Conservation (phyloP, 2,329 filamentous ascomycete species). For the Fusarium drepaniforme region DNA sequence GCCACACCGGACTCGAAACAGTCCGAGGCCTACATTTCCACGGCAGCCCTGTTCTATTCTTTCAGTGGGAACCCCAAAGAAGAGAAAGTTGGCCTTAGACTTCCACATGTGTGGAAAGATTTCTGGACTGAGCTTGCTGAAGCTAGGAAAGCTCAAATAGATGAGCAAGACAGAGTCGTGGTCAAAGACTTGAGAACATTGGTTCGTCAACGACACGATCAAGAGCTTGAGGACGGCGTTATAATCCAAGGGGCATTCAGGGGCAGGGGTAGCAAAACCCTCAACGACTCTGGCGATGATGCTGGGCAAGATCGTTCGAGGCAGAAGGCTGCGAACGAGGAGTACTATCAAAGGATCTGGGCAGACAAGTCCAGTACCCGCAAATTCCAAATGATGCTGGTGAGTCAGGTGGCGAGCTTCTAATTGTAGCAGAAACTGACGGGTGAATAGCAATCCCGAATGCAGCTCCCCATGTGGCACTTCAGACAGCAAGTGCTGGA, state of each 20-base stretch:
- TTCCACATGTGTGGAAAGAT: slow-evolving; percentile 86
- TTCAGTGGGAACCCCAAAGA: slow-evolving; percentile 85
- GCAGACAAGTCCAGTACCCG: slow-evolving; percentile 65
- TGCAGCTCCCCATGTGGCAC: slow-evolving; percentile 89
- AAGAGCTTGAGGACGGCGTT: slow-evolving; percentile 79
- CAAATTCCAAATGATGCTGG: slow-evolving; percentile 84
- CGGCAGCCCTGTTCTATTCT: slow-evolving; percentile 83
- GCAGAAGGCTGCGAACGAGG: slow-evolving; percentile 54
- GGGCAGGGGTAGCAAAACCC: slow-evolving; percentile 63
- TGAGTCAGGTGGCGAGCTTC: slow-evolving; percentile 47
- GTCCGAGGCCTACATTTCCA: slow-evolving; percentile 89
- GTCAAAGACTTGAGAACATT: slow-evolving; percentile 78
- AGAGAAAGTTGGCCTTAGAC: slow-evolving; percentile 83
- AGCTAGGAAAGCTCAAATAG: slow-evolving; percentile 75
- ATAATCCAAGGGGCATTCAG: slow-evolving; percentile 83
- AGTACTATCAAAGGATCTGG: slow-evolving; percentile 71
- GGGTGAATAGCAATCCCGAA: slow-evolving; percentile 66
- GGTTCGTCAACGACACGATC: slow-evolving; percentile 75
- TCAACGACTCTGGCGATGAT: slow-evolving; percentile 63
- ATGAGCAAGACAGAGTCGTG: slow-evolving; percentile 76
- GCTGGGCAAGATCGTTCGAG: slow-evolving; percentile 59
- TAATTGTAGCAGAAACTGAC: slow-evolving; percentile 19
- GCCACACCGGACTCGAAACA: slow-evolving; percentile 83
- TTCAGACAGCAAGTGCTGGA: slow-evolving; percentile 84
- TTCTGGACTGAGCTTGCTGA: slow-evolving; percentile 85